Evolutionary conservation across 2,329 filamentous ascomycete species (phyloP).

Genomic region (Hypoxylon sp.): DNA sequence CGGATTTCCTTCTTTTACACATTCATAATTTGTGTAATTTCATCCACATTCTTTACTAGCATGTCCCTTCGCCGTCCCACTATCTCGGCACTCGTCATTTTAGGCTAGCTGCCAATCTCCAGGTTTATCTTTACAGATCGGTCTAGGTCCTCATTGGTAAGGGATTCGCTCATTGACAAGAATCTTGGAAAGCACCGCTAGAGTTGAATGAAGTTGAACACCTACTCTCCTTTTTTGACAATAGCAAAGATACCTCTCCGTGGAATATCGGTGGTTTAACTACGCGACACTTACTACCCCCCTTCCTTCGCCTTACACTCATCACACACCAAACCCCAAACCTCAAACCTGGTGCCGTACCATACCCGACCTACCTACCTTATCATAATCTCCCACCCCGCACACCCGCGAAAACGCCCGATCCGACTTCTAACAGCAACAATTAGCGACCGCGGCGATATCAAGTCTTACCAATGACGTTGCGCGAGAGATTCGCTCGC

Average conservation of each 20-base stretch:
- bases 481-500: constrained; percentile 53
- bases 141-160: constrained; percentile 29
- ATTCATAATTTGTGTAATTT: constrained; percentile 18
- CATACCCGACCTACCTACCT: constrained; percentile 1
- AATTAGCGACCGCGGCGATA: constrained; percentile 8
- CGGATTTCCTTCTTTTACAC: constrained; percentile 11
- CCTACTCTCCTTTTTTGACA: neutral
- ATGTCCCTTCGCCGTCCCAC: constrained; percentile 1
- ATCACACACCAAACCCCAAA: neutral
- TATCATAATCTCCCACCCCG: constrained; percentile 1
- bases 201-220: neutral
- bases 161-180: constrained; percentile 20
- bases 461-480: constrained; percentile 50
- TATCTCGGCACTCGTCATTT: constrained; percentile 43
- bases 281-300: neutral
- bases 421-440: neutral
- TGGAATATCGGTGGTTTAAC: neutral
- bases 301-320: neutral
- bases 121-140: constrained; percentile 6
- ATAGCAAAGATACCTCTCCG: constrained; percentile 4
- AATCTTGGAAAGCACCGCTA: constrained; percentile 7
- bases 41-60: constrained; percentile 20
- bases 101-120: constrained; percentile 15
- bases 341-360: too few species aligned
- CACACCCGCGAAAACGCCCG: constrained; percentile 1